These are phyloP conservation scores for Kalaharituber pfeilii DNA, from an alignment of 2,329 filamentous ascomycete genomes.

Conservation along the genomic window DNA sequence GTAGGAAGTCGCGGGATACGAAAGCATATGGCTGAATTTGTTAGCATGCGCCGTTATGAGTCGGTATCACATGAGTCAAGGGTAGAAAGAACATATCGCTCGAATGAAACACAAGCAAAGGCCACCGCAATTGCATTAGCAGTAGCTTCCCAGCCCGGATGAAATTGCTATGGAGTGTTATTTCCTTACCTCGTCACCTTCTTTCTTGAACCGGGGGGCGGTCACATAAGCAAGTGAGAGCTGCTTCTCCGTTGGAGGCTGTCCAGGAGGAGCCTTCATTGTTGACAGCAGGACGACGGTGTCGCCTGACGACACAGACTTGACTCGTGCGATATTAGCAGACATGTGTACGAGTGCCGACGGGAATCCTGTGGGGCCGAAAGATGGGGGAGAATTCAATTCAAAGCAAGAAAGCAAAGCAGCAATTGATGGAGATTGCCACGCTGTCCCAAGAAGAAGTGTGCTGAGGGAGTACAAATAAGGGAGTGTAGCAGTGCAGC, in stretches of 20 bases:
- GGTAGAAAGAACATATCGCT: no score
- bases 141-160: no score
- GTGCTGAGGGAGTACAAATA: no score
- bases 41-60: no score
- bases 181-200: conserved; percentile 69
- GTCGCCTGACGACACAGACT: conserved; percentile 87
- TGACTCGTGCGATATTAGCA: conserved; percentile 54
- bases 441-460: no score
- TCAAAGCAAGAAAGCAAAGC: neutral
- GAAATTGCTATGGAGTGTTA: no score
- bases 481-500: no score
- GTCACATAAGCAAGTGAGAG: conserved; percentile 85
- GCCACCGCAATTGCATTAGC: no score
- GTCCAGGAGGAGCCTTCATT: conserved; percentile 43
- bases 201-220: conserved; percentile 68
- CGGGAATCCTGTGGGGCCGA: neutral
- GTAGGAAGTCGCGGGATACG: conserved; percentile 83
- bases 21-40: conserved; percentile 62
- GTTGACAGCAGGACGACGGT: conserved; percentile 69
- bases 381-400: neutral
- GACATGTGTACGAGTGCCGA: conserved; percentile 28
- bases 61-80: no score
- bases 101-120: no score
- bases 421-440: no score
- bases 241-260: conserved; percentile 53